Conservation (phyloP, 352 stramenopile genomes). For the Saprolegnia diclina region DNA sequence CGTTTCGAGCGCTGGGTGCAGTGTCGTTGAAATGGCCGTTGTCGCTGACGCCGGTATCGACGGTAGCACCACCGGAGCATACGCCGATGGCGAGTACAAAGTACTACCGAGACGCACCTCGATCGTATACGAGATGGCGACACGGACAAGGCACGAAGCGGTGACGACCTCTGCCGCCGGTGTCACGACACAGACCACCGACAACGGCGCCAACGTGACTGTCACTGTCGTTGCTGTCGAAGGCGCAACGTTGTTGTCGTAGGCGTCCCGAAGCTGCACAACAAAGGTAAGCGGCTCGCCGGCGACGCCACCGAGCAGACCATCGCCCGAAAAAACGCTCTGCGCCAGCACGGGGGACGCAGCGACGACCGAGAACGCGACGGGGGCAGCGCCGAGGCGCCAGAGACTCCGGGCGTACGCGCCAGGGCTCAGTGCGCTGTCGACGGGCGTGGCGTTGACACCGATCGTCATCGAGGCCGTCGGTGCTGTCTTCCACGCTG, state of each 20-base stretch:
- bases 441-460: constrained; percentile 31
- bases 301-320: constrained; percentile 10
- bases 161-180: constrained; percentile 15
- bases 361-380: constrained; percentile 39
- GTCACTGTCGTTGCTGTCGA: neutral
- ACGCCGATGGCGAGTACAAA: too few relatives aligned
- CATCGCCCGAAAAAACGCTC: constrained; percentile 31
- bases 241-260: neutral
- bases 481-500: constrained; percentile 34
- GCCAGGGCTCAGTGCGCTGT: constrained; percentile 25
- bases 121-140: neutral
- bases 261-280: constrained; percentile 2
- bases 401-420: constrained; percentile 38
- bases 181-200: constrained; percentile 20
- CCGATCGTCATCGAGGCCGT: constrained; percentile 38
- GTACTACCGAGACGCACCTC: too few relatives aligned
- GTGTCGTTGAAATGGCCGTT: constrained; percentile 31
- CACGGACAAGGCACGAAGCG: constrained; percentile 28
- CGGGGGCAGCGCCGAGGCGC: constrained; percentile 42
- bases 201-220: neutral
- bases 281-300: neutral
- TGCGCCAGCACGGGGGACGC: constrained; percentile 32
- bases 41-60: constrained; percentile 34
- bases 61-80: too few relatives aligned
- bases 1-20: constrained; percentile 30